A percentile compares a stretch with the other conserved stretches of the same genome.
These are phyloP conservation scores for Mollisia scopiformis DNA, from an alignment of 2,329 filamentous ascomycete species.

Conservation along the genomic window DNA sequence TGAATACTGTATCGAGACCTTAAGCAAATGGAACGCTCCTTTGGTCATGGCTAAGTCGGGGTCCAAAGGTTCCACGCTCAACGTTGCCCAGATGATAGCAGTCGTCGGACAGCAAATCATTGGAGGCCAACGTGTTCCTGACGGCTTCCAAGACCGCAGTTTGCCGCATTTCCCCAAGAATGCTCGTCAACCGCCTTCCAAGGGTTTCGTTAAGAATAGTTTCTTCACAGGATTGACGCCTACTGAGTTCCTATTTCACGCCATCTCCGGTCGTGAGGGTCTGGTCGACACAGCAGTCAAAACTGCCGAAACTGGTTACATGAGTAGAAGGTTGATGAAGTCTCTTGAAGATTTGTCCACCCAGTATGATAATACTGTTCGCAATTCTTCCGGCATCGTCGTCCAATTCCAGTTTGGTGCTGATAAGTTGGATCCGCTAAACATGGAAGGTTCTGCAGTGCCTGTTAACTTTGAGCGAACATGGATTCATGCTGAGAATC, in stretches of 20 bases:
- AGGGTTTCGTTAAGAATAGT: slow-evolving; percentile 95
- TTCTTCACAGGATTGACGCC: slow-evolving; percentile 93
- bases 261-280: slow-evolving; percentile 97
- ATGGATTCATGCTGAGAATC: slow-evolving; percentile 77
- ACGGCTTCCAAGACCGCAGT: slow-evolving; percentile 95
- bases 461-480: slow-evolving; percentile 93
- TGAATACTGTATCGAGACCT: slow-evolving; percentile 84
- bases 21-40: slow-evolving; percentile 90
- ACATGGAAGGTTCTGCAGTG: slow-evolving; percentile 94
- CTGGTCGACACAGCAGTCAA: slow-evolving; percentile 98
- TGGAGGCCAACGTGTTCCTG: slow-evolving; percentile 84
- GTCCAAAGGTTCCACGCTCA: slow-evolving; percentile 96
- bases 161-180: slow-evolving; percentile 96
- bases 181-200: slow-evolving; percentile 86
- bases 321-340: slow-evolving; percentile 98
- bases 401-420: slow-evolving; percentile 98
- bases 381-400: slow-evolving; percentile 84
- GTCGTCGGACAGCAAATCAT: slow-evolving; percentile 98
- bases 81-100: slow-evolving; percentile 98
- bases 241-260: slow-evolving; percentile 96
- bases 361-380: slow-evolving; percentile 91
- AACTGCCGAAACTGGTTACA: slow-evolving; percentile 98
- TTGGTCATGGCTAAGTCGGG: slow-evolving; percentile 97
- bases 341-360: slow-evolving; percentile 93
- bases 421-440: slow-evolving; percentile 91